Evolutionary conservation across 2,329 filamentous ascomycete species (phyloP), one percentile per base, ranked within the genome.

Genomic region (Cercospora berteroae): DNA sequence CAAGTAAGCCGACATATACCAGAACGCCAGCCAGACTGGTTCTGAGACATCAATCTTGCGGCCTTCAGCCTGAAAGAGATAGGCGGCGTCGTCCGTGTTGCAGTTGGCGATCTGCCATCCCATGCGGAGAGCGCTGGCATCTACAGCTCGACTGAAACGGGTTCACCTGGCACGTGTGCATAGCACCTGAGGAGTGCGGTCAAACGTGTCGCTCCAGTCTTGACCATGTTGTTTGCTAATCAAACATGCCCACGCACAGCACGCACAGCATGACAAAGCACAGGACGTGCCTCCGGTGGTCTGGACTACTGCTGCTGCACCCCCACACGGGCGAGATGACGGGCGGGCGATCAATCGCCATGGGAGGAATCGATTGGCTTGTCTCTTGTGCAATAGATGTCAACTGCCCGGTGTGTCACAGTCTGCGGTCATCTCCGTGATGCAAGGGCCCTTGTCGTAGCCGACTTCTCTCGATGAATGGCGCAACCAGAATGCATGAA

Each of bases 81-180:
- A 27, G 62, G 64, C 57, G 52, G 66, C 66, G 39, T 64, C 18
- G 59, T 63, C 65, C 64, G 68, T 68, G 66, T 66, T 58, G 66
- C 64, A 61, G 63, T 55, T 69, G 70, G 66, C 70, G 64, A 67
- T 68, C 68, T 70, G 68, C 68, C 70, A 61, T 64, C 66, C 64
- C 68, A 71, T 29, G 64, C 52, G 52, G 61, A 60, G 63, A n/a
- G 52, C 64, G 10, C 33, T 29, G 31, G 13, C 42, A 33, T 56
- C 57, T 48, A 56, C 52, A 56, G 48, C 58, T 59, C 67, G 64
- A 63, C 61, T 42, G 48, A 48, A 52, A 60, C 65, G 48, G 6
- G 23, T 60, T 36, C 62, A 68, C 60, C 25, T 64, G 67, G 65
- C 67, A 69, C 69, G 69, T 71, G 69, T 69, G 25, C n/a, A 64